Base-by-base conservation (phyloP, 176 grass and related monocot genomes). In the Aegilops tauschii region DNA sequence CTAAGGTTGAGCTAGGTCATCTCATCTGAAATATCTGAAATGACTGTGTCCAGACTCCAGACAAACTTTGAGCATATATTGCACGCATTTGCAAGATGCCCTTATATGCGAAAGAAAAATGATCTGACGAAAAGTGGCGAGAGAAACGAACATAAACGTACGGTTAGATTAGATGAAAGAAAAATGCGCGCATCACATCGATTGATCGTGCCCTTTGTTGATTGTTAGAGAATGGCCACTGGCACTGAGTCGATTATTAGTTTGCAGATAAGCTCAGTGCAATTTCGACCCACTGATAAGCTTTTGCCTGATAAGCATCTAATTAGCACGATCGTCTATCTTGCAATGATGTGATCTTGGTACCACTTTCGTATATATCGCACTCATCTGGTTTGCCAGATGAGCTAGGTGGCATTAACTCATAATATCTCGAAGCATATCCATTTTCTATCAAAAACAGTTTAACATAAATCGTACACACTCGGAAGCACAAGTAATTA, bases 281-380 rank as follows among this genome's bases (percentile, higher is more conserved):
- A 20, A 18, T 6, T 44, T 90, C 31, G 56, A 28, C 42, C 25
- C 42, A 30, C 17, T 59, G 8, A 76, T 76, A 76, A 30, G 42
- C 17, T 8, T 76, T 52, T 52, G 25, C 49, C 14, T 65, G 88
- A 83, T 83, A 79, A 75, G 80, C 89, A 21, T 83, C 54, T 59
- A 59, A 59, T 21, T 21, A 59, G 18, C 18, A 9, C 7, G 18
- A 59, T 59, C 18, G 2, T 21, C 0, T 59, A 21, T 59, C 18
- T 20, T 62, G 83, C 62, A 59, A 49, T 35, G 21, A 69, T 71
- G 65, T 25, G 65, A 79, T 78, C 21, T 20, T 0, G 18, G 6
- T 56, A 6, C 17, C 79, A 36, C 21, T 76, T 67, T 31, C 25
- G 45, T 45, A 20, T 45, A 20, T 36, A 12, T 54, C 63, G 27